These are phyloP conservation scores for Fusarium sp. DNA, from an alignment of 2,329 filamentous ascomycete species.

Conservation along the genomic window DNA sequence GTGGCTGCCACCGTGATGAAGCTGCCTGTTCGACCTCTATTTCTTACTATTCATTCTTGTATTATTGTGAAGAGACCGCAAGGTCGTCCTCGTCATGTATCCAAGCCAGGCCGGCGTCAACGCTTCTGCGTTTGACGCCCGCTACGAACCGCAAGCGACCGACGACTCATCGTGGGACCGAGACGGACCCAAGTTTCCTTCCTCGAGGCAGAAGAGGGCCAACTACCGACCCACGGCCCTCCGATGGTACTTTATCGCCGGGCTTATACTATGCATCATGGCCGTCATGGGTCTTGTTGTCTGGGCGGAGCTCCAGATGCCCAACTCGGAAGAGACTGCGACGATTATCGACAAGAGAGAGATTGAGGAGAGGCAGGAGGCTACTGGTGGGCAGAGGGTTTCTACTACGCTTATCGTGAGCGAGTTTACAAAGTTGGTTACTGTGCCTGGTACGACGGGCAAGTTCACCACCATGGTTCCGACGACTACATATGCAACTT, in stretches of 20 bases:
- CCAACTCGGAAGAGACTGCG: constrained; percentile 38
- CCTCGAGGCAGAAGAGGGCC: constrained; percentile 20
- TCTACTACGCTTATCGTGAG: constrained; percentile 34
- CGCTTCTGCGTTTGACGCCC: constrained; percentile 25
- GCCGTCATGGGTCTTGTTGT: constrained; percentile 38
- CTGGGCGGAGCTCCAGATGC: constrained; percentile 41
- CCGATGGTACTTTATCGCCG: constrained; percentile 41
- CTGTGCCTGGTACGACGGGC: constrained; percentile 37
- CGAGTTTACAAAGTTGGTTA: constrained; percentile 26
- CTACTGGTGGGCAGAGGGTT: not conserved
- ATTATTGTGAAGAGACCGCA: not conserved
- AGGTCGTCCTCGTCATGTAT: constrained; percentile 30
- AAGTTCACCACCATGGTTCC: constrained; percentile 33
- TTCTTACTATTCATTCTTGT: not conserved
- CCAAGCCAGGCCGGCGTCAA: constrained; percentile 30
- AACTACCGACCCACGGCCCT: constrained; percentile 43
- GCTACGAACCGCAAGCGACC: constrained; percentile 41
- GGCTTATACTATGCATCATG: constrained; percentile 31
- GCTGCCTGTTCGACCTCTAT: not conserved
- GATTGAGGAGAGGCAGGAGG: constrained; percentile 3
- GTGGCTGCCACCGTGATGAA: not conserved
- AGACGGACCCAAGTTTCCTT: constrained; percentile 20
- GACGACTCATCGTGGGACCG: constrained; percentile 39
- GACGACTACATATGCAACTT: constrained; percentile 26
- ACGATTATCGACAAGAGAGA: constrained; percentile 33